These are phyloP conservation scores for Forsythia suspensa DNA, from an alignment of 257 asterid species.

Conservation along the genomic window DNA sequence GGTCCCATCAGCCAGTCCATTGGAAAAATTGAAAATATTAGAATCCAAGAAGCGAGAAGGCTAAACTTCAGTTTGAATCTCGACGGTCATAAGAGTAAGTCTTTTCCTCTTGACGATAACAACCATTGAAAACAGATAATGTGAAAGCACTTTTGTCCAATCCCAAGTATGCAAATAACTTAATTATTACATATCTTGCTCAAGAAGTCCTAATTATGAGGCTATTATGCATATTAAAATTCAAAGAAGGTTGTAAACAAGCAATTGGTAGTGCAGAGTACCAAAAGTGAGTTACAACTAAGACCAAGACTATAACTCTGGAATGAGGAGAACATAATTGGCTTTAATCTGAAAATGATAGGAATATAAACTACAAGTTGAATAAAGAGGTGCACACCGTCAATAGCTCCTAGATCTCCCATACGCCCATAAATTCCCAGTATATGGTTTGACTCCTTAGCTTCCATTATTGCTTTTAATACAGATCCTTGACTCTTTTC, in stretches of 20 bases:
- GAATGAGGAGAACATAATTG: neutral
- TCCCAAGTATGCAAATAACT: neutral
- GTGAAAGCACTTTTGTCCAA: neutral
- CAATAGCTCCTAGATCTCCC: conserved; percentile 98
- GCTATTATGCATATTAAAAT: neutral
- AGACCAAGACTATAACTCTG: neutral
- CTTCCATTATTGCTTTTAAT: conserved; percentile 79
- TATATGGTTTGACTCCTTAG: conserved; percentile 68
- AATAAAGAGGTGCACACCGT: conserved; percentile 49
- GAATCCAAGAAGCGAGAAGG: neutral
- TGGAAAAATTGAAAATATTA: neutral
- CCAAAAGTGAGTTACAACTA: neutral
- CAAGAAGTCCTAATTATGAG: neutral
- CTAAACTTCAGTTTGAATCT: neutral
- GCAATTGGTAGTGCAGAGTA: neutral
- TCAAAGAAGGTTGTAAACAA: neutral
- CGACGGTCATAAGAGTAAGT: neutral
- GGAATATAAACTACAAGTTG: neutral
- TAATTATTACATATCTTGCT: neutral
- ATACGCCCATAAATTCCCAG: conserved; percentile 93
- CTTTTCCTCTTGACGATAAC: neutral
- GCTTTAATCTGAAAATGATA: neutral
- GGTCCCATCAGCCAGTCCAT: neutral
- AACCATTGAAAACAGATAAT: neutral
- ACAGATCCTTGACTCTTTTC: conserved; percentile 92